Conservation (phyloP, 2,329 filamentous ascomycete genomes). For the Phyllosticta citriasiana region DNA sequence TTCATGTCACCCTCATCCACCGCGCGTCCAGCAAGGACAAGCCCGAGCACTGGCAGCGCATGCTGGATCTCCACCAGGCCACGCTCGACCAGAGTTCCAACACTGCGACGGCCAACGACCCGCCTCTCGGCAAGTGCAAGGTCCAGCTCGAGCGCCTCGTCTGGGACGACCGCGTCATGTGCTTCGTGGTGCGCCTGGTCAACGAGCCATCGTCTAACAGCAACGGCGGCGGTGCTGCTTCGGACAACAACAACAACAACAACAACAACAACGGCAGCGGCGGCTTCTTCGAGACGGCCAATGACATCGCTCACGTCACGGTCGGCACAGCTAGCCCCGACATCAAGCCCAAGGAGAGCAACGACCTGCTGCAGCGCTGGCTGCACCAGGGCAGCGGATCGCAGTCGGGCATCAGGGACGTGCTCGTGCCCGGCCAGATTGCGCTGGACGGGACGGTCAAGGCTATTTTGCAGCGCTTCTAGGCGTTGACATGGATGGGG, state of each 20-base stretch:
- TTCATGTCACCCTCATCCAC: conserved; percentile 93
- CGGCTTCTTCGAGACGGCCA: conserved; percentile 53
- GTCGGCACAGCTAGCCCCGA: conserved; percentile 65
- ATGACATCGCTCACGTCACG: conserved; percentile 77
- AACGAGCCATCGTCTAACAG: neutral
- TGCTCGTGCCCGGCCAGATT: conserved; percentile 43
- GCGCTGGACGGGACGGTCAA: conserved; percentile 47
- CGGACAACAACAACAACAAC: conserved; percentile 13
- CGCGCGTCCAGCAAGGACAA: conserved; percentile 51
- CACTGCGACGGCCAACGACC: conserved; percentile 20
- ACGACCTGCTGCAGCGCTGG: conserved; percentile 71
- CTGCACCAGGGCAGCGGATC: conserved; percentile 47
- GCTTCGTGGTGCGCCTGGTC: conserved; percentile 62
- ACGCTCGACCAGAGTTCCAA: conserved; percentile 26
- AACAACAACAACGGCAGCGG: conserved; percentile 27
- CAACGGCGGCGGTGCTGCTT: neutral
- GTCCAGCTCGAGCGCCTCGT: conserved; percentile 59
- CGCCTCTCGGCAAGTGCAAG: conserved; percentile 53
- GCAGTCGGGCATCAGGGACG: conserved; percentile 45
- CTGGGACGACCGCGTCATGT: conserved; percentile 82
- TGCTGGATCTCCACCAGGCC: conserved; percentile 48
- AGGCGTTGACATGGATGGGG: neutral
- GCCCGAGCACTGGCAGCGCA: conserved; percentile 66
- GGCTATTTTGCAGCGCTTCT: conserved; percentile 23
- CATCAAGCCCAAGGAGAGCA: conserved; percentile 92